Base-by-base conservation (phyloP, 1,284 basidiomycete genomes). In the Marasmius sp. region DNA sequence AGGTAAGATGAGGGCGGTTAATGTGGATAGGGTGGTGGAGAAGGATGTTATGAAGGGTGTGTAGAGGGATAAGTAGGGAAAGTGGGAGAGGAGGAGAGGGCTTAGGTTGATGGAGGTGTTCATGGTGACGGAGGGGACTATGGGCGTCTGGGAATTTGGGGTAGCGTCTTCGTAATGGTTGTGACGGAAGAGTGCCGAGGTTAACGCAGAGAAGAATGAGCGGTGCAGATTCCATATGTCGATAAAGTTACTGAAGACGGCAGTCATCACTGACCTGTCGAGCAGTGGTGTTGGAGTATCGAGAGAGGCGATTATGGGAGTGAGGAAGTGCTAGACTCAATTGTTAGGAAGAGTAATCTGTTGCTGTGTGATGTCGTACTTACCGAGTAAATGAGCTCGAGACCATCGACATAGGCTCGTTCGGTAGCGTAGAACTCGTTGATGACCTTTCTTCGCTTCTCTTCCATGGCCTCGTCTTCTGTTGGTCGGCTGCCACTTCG, bases 201-300 rank as follows among this genome's bases (percentile, higher is more conserved):
- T 79, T 34, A 94, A 80, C 3, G 87, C 83, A 14, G 82, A 77
- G 64, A 88, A 85, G 70, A 94, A 88, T n/a, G 91, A 87, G 57
- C 84, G 88, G 74, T 94, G 93, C 59, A 96, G 81, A 68, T 94
- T 93, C 85, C 92, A 91, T 52, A 97, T 95, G 76, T 96, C 94
- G 70, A 92, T 87, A 70, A 96, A 95, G 73, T 95, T 95, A 65
- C 89, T 89, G 73, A 97, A 97, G 54, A 95, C 81, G 16, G 88
- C 83, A 3, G 85, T 88, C 64, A 96, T 81, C 54, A 87, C 84
- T 12, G 84, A 75, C 61, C 90, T 86, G 60, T 86, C 81, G 55
- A 96, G 80, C 18, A 95, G 76, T 6, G 91, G 88, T 11, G 83
- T 77, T 5, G 85, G 67, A 3, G 85, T 84, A 65, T 89, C 86